Evolutionary conservation across 225 moss, liverwort and hornwort genomes (phyloP), one percentile per base, ranked within the genome.

Genomic region (Sphagnum contortum): DNA sequence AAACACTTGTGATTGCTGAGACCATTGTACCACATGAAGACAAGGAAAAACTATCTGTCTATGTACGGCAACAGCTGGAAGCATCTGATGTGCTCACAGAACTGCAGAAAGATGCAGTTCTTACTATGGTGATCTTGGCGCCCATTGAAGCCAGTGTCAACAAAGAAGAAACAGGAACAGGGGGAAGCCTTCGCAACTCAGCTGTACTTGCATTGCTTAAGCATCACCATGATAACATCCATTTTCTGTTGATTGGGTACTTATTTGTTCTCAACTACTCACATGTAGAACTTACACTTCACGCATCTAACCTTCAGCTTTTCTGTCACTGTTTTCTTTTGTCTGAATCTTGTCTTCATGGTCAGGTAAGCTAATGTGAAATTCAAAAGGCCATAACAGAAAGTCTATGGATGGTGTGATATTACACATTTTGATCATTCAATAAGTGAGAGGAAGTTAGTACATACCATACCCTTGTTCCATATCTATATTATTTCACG

Each of bases 201-300:
- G 88, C 65, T 4, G 68, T 87, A 3, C 79, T 92, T 64, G 88
- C 89, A 5, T 72, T 92, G 57, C 73, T 89, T 5, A 92, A 84
- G 68, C 72, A 64, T 44, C 68, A 92, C 45, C 54, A 71, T 13
- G 76, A 83, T 59, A 87, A 89, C 4, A 72, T 91, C 2, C 87
- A 92, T 75, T 98, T 90, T 63, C 77, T 98, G 87, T 68, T 91
- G 77, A 85, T 91, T 45, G 90, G 81, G 78, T 85, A 74, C 4
- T 47, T 45, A 52, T 12, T 60, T 60, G 44, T 44, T 45, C 13
- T 29, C 13, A 3, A 57, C 13, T 57, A 13, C 12, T 57, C 7
- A 57, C 11, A 29, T 29, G 29, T 29, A 29, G 29, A 29, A 29
- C 29, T 29, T 29, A 29, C 29, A 0, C 29, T 29, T 29, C 29